Conservation (phyloP, 2,329 filamentous ascomycete species). For the Penicillium sp. region DNA sequence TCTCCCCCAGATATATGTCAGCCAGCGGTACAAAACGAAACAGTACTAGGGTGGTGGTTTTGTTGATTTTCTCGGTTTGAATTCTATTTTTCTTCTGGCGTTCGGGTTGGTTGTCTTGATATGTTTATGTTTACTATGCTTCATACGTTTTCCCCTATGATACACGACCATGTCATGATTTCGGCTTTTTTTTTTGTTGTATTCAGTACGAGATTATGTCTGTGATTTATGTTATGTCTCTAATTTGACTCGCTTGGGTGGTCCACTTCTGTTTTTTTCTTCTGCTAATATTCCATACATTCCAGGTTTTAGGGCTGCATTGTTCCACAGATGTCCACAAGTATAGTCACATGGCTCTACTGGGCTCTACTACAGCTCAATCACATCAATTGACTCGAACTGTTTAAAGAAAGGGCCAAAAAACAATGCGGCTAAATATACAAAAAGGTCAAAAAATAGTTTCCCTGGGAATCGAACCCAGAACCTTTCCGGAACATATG, state of each 20-base stretch:
- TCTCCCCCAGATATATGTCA: neutral
- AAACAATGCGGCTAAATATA: neutral
- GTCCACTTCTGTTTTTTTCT: neutral
- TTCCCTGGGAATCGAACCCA: slow-evolving; percentile 14
- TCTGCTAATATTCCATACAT: neutral
- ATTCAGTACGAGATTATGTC: slow-evolving; percentile 1
- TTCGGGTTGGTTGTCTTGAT: slow-evolving; percentile 7
- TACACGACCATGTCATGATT: neutral
- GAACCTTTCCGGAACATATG: slow-evolving; percentile 11
- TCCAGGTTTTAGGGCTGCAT: neutral
- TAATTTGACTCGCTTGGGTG: slow-evolving; percentile 1
- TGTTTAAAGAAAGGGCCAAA: neutral
- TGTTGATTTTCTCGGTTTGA: neutral
- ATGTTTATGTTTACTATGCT: neutral
- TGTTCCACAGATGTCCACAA: neutral
- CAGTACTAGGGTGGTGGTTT: neutral
- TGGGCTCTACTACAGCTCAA: neutral
- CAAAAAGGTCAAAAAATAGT: slow-evolving; percentile 2
- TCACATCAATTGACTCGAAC: neutral
- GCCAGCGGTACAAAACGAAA: neutral
- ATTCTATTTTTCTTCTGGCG: neutral
- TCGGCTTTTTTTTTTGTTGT: neutral
- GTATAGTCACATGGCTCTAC: neutral
- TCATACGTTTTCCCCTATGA: neutral
- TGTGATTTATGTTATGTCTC: slow-evolving; percentile 1